Base-by-base conservation (phyloP, 495 filamentous ascomycete genomes). In the Aspergillus avenaceus region DNA sequence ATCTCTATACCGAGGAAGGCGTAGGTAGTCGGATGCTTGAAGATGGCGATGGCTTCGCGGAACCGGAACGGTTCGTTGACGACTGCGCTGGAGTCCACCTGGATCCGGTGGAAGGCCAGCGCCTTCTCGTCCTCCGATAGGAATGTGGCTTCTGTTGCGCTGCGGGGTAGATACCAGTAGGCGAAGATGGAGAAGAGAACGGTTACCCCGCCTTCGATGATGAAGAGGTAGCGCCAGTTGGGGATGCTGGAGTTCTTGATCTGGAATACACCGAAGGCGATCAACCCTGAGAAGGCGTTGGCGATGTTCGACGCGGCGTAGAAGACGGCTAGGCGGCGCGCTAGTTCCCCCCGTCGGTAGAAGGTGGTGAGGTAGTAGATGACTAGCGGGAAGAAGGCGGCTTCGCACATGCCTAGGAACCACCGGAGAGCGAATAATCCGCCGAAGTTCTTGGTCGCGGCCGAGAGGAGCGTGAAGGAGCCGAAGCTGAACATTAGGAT, bases 281-380 rank as follows among this genome's bases (percentile, higher is more conserved):
- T 73, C 1, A 91, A 71, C 6, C 87, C 87, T 2, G 80, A 79
- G 58, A 90, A 90, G 19, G 86, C 88, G 37, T 79, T 82, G 22
- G 86, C 87, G 41, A 91, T 84, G 49, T 81, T 86, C 25, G 80
- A 83, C 0, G 84, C 86, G 0, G 86, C 87, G 60, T 90, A 91
- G 72, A 91, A 91, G 56, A 91, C 74, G 28, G 84, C 84, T 1
- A 91, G 75, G 3, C 87, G 84, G 16, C 86, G 73, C 5, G 86
- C 87, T 8, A 91, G 72, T 59, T 91, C 87, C n/a, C 81, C 80
- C 28, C 87, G 81, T 19, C 84, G 80, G 56, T 91, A 91, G 63
- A 91, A 91, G 14, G 73, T 76, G 9, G 77, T 80, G 41, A 72
- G 68, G 42, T 82, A 80, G 55, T 80, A 82, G 50, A 80, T 81